Base-by-base conservation (phyloP, 2,329 filamentous ascomycete genomes). In the Dryadomyces quercus-mongolicae region DNA sequence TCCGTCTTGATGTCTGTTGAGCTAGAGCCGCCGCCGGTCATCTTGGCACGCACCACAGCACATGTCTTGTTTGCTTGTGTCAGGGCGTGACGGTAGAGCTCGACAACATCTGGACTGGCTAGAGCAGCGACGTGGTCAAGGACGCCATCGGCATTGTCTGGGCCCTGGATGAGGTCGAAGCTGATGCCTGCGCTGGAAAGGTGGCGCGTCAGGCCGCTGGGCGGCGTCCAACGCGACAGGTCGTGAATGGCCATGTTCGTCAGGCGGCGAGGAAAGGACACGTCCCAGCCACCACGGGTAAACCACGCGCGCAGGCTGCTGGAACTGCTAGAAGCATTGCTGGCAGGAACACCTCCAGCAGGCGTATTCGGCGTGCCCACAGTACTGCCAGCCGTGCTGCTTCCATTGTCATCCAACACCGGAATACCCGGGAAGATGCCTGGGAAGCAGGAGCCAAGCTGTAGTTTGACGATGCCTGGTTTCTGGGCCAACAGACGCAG, bases 371-470 rank as follows among this genome's bases (percentile, higher is more conserved):
- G 53, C 5, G 58, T 58, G 45, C 53, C 54, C 15, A 42, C 53
- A 0, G 58, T 52, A 22, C 55, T 58, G 16, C 55, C 54, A 0
- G 54, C 52, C 1, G 52, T 38, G 22, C 51, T 54, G 53, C 53
- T 52, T 40, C 52, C 49, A n/a, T 38, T 70, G 50, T 75, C 71
- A 58, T 77, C 73, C 5, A 77, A 74, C 2, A 75, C 70, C 0
- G 91, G 90, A 10, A 95, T 86, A 0, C 91, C 92, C 0, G 88
- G 79, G 63, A 91, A 96, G 22, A 95, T 81, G n/a, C 84, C 87
- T 0, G 91, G 91, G 38, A 95, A 81, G 1, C 85, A 78, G 44
- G 83, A 83, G 1, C 91, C 92, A 0, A 95, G 78, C 65, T 94
- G 90, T 38, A 95, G 80, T 55, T 85, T 84, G 63, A 86, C 86